Conservation (phyloP, 208 protist genomes). For the Acanthamoeba quina region DNA sequence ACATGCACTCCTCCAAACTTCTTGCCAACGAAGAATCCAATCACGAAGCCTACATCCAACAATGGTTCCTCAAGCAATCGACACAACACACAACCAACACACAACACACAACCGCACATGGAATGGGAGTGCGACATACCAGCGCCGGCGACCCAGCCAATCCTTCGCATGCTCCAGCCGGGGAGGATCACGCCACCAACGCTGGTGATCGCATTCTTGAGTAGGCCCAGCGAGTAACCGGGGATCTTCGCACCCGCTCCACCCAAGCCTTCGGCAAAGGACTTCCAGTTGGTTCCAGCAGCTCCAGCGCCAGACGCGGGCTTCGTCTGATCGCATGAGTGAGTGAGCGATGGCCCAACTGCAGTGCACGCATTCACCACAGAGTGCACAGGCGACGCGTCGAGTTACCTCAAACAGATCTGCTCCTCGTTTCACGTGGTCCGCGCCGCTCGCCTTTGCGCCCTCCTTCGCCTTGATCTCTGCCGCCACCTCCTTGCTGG, state of each 20-base stretch:
- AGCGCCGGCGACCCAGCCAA: constrained; percentile 9
- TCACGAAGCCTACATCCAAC: not conserved
- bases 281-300: not conserved
- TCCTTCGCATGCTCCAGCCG: constrained; percentile 20
- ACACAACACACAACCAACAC: not conserved
- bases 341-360: too few species aligned
- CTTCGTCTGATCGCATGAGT: not conserved
- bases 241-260: constrained; percentile 9
- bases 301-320: not conserved
- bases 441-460: not conserved
- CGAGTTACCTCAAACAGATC: constrained; percentile 1
- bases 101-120: not conserved
- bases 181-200: constrained; percentile 15
- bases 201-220: constrained; percentile 11
- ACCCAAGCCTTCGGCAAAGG: not conserved
- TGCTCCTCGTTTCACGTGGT: not conserved
- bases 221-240: not conserved
- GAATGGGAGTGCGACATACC: not conserved
- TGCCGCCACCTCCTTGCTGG: constrained; percentile 7
- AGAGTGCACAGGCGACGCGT: not conserved
- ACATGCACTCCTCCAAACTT: constrained; percentile 28
- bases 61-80: not conserved
- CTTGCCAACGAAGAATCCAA: constrained; percentile 17
- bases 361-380: not conserved
- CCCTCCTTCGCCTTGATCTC: not conserved